These are phyloP conservation scores for Cryptococcus depauperatus DNA, from an alignment of 1,284 basidiomycete genomes.

Conservation along the genomic window DNA sequence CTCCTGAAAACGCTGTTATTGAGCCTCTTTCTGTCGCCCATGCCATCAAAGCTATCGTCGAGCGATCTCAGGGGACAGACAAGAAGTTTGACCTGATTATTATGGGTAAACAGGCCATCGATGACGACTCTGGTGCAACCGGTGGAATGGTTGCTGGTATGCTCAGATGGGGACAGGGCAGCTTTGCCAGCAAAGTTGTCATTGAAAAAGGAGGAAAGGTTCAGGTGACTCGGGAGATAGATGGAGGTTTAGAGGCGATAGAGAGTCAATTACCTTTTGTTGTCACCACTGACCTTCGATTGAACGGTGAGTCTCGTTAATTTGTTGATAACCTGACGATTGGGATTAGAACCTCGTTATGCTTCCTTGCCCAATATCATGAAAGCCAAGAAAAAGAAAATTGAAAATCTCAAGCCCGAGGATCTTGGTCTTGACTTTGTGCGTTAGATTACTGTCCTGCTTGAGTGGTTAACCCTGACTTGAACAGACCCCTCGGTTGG, in stretches of 20 bases:
- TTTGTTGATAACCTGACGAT: not conserved
- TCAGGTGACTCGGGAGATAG: slow-evolving; percentile 80
- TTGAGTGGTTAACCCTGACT: too few relatives aligned
- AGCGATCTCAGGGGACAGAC: slow-evolving; percentile 48
- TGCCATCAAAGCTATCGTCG: slow-evolving; percentile 74
- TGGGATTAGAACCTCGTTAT: slow-evolving; percentile 72
- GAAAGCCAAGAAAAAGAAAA: slow-evolving; percentile 98
- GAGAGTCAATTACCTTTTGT: slow-evolving; percentile 74
- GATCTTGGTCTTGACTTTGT: slow-evolving; percentile 60
- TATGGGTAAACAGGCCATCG: slow-evolving; percentile 98
- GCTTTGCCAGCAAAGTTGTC: slow-evolving; percentile 85
- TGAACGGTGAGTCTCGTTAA: slow-evolving; percentile 32
- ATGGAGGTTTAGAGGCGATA: slow-evolving; percentile 84
- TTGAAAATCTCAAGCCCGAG: slow-evolving; percentile 71
- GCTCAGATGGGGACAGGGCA: slow-evolving; percentile 87
- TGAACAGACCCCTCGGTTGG: slow-evolving; percentile 57
- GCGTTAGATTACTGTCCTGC: slow-evolving; percentile 17
- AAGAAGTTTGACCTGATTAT: slow-evolving; percentile 74
- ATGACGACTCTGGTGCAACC: slow-evolving; percentile 94
- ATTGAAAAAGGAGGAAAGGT: slow-evolving; percentile 64
- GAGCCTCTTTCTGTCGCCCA: slow-evolving; percentile 44
- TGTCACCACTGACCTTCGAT: slow-evolving; percentile 83
- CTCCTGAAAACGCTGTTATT: slow-evolving; percentile 70
- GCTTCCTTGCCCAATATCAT: slow-evolving; percentile 92
- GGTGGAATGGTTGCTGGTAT: slow-evolving; percentile 96